phyloP scores from a whole-genome alignment of 768 basidiomycete genomes.

The Psilocybe cyanescens region DNA sequence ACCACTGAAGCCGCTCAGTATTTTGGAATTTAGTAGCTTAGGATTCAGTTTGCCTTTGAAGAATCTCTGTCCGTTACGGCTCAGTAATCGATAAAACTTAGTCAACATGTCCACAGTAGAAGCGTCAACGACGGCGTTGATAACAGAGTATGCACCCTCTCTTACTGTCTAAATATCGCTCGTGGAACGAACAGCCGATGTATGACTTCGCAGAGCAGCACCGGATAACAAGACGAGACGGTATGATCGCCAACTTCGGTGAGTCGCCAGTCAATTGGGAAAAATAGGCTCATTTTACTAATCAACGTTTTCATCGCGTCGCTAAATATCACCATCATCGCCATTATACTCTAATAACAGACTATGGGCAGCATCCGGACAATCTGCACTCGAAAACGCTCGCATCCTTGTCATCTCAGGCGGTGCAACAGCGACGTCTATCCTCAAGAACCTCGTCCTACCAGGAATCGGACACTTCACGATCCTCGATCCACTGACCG shows the following conservation, averaged over 20 bases:
- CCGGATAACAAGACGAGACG: conserved; percentile 89
- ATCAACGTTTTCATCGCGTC: neutral
- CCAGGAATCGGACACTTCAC: conserved; percentile 98
- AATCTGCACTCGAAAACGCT: conserved; percentile 84
- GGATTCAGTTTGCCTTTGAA: too few species aligned
- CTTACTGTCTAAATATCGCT: neutral
- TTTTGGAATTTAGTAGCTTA: too few species aligned
- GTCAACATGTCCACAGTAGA: conserved; percentile 27
- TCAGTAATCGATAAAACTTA: neutral
- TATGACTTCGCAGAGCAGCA: conserved; percentile 33
- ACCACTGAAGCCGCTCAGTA: too few species aligned
- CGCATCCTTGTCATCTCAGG: conserved; percentile 81
- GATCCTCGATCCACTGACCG: conserved; percentile 70
- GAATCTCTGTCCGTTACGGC: neutral
- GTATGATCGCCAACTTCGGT: conserved; percentile 96
- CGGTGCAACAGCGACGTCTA: conserved; percentile 83
- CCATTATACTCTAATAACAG: conserved; percentile 36
- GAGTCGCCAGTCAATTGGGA: conserved; percentile 20
- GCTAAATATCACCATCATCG: neutral
- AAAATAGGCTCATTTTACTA: neutral
- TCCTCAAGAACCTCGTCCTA: conserved; percentile 95
- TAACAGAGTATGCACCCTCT: conserved; percentile 27
- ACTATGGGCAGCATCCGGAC: conserved; percentile 93
- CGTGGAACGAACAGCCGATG: conserved; percentile 31
- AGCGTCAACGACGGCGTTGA: conserved; percentile 29